These are phyloP conservation scores for Paratrimastix pyriformis DNA, from an alignment of 78 protist genomes.

Conservation along the genomic window DNA sequence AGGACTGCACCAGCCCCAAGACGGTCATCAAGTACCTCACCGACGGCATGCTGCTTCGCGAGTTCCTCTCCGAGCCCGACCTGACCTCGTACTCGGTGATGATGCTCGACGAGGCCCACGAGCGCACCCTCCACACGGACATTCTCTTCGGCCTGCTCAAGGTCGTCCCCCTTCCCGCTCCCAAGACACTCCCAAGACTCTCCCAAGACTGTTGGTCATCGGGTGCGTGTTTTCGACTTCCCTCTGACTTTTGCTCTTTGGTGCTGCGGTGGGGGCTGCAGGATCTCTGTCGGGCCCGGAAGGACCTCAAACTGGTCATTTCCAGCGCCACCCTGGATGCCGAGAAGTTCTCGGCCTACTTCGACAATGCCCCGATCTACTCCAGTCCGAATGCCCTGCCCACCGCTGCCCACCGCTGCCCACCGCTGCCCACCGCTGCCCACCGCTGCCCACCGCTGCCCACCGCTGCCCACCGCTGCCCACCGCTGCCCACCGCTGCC, in stretches of 20 bases:
- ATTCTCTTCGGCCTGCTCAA: constrained; percentile 82
- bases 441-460: too few species aligned
- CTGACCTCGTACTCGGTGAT: constrained; percentile 64
- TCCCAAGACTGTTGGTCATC: too few species aligned
- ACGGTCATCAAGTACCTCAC: constrained; percentile 90
- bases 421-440: too few species aligned
- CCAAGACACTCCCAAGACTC: too few species aligned
- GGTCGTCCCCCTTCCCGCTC: too few species aligned
- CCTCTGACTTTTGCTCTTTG: not conserved
- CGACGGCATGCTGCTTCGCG: constrained; percentile 94
- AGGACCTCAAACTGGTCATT: constrained; percentile 76
- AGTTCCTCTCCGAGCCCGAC: constrained; percentile 78
- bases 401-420: too few species aligned
- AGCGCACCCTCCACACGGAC: constrained; percentile 96
- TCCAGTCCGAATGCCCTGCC: too few species aligned
- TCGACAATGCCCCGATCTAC: constrained; percentile 78
- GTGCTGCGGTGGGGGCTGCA: too few species aligned
- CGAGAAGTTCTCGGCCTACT: constrained; percentile 79
- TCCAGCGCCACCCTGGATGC: constrained; percentile 93
- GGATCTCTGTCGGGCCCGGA: too few species aligned
- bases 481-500: too few species aligned
- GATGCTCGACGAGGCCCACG: constrained; percentile 98
- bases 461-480: too few species aligned
- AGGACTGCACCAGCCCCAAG: constrained; percentile 69
- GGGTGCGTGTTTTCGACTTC: not conserved